Percentiles rank a stretch among this genome's conserved stretches.
phyloP scores from a whole-genome alignment of 2,329 filamentous ascomycete genomes.

The Calonectria hongkongensis region DNA sequence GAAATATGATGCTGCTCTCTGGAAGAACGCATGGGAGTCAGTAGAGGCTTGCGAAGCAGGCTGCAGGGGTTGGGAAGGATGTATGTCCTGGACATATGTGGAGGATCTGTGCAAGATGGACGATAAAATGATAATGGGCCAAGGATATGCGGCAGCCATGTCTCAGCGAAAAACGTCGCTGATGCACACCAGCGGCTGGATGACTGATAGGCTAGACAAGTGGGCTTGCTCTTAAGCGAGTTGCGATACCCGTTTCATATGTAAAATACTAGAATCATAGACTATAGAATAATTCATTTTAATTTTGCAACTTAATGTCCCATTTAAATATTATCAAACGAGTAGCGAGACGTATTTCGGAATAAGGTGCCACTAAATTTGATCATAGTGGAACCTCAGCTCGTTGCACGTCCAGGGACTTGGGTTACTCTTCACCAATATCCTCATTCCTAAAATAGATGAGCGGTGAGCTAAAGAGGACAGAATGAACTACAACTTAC shows the following conservation, averaged over 20 bases:
- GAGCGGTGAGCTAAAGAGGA: neutral
- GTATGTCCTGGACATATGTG: slow-evolving; percentile 50
- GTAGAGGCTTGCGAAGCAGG: slow-evolving; percentile 49
- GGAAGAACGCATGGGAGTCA: slow-evolving; percentile 50
- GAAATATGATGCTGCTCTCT: slow-evolving; percentile 40
- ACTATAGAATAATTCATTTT: neutral
- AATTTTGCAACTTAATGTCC: neutral
- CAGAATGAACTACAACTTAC: slow-evolving; percentile 62
- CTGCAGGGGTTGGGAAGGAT: slow-evolving; percentile 46
- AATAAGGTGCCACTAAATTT: no score
- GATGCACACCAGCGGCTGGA: slow-evolving; percentile 53
- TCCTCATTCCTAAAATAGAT: slow-evolving; percentile 1
- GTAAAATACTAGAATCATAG: neutral
- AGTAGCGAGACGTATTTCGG: no score
- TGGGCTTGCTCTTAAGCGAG: slow-evolving; percentile 42
- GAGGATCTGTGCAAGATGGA: slow-evolving; percentile 54
- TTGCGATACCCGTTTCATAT: neutral
- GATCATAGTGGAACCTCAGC: no score
- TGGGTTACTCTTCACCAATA: slow-evolving; percentile 4
- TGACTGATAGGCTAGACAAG: slow-evolving; percentile 45
- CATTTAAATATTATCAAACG: no score
- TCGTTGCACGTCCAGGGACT: neutral
- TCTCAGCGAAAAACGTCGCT: slow-evolving; percentile 51
- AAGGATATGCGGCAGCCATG: slow-evolving; percentile 50
- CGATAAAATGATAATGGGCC: slow-evolving; percentile 51